Evolutionary conservation across 495 filamentous ascomycete genomes (phyloP), one percentile per base, ranked within the genome.

Genomic region (Xanthoparmelia taractica): DNA sequence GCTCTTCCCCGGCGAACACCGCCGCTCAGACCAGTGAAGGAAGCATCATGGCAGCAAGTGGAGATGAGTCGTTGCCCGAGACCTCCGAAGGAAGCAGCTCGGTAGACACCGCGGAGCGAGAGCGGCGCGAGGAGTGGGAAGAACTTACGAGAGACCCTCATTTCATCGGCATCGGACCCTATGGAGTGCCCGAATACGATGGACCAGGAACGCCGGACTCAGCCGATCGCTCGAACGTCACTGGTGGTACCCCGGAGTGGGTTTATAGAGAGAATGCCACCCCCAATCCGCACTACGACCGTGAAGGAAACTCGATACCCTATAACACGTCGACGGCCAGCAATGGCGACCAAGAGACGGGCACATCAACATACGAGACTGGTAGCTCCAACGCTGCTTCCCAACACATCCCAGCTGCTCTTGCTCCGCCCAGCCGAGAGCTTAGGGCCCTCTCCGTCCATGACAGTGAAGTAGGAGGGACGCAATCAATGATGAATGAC

Each of bases 301-400:
- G 27, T 13, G 37, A 57, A 7, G 50, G 52, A 3, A 45, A 63
- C 12, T 33, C 48, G 29, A 47, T 56, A 18, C 27, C 25, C 50
- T n/a, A 20, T 33, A 54, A 33, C 50, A 54, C 50, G 27, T 15
- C 27, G 6, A 33, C 29, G 15, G 50, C 27, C 17, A 33, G 50
- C 50, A 20, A 33, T 54, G 34, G 57, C 10, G 52, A 63, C 3
- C 47, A 27, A n/a, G 50, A 54, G 50, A 54, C 33, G 29, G 27
- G 50, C 27, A 54, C 50, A 7, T 4, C 50, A 18, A 17, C 13
- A 52, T 13, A 54, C 8, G 6, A 11, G 29, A 34, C 29, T 33
- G 17, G 20, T 1, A 20, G 15, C 29, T 27, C 27, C 18, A 54
- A 29, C 18, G 29, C 8, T 54, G 50, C 17, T 20, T 33, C 50